Conservation (phyloP, 148 eudicot genomes). For the Tetragonia tetragonoides region DNA sequence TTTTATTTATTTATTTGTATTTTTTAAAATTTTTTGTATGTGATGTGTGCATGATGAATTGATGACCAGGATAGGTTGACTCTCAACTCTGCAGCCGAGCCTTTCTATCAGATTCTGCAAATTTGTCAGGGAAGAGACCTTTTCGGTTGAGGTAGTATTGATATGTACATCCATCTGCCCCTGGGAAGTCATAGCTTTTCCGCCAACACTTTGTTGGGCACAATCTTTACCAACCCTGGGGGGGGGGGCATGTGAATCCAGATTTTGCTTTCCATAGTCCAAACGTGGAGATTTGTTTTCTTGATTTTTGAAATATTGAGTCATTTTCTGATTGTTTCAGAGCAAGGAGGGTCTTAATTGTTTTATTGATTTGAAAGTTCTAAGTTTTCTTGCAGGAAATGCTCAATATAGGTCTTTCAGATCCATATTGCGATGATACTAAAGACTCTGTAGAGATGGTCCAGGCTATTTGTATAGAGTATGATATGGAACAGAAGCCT, state of each 20-base stretch:
- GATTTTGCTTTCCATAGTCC: background rate
- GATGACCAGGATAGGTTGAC: conserved; percentile 7
- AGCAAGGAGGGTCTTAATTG: background rate
- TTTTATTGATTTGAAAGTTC: background rate
- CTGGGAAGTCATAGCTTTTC: background rate
- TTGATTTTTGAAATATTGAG: background rate
- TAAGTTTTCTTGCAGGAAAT: conserved; percentile 45
- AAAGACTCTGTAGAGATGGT: conserved; percentile 47
- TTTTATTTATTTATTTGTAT: background rate
- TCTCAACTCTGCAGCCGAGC: background rate
- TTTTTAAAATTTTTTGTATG: background rate
- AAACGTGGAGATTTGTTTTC: background rate
- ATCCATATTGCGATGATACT: conserved; percentile 38
- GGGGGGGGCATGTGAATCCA: background rate
- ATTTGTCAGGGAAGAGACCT: background rate
- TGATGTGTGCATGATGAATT: background rate
- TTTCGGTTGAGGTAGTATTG: background rate
- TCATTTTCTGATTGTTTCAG: background rate
- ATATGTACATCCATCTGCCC: background rate
- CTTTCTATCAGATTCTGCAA: background rate
- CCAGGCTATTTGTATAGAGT: conserved; percentile 40
- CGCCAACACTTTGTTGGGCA: background rate
- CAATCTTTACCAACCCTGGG: background rate
- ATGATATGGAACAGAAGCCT: conserved; percentile 34
- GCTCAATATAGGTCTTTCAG: conserved; percentile 29